Evolutionary conservation across 225 moss, liverwort and hornwort genomes (phyloP), one percentile per base, ranked within the genome.

Genomic region (Rhytidiadelphus loreus): DNA sequence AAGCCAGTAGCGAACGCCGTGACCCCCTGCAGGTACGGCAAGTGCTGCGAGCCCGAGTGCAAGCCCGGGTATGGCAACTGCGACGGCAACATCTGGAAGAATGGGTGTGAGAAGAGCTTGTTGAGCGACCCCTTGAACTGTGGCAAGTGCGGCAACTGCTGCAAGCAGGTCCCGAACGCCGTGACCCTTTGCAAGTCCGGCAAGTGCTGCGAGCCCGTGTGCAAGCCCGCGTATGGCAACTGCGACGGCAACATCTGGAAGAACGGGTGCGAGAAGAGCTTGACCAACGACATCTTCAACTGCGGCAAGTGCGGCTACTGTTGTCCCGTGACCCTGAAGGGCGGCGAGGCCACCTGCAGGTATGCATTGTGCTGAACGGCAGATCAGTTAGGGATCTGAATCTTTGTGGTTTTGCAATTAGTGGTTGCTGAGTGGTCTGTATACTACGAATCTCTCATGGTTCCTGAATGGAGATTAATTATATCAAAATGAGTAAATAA

Each of bases 271-370:
- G 88, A 92, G 63, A 86, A 71, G 41, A 52, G 80, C 33, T 5
- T 75, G 26, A 4, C 11, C n/a, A 86, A 50, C 20, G 86, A 92
- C 26, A 20, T 73, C 20, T 48, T 52, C 14, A 89, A 92, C 89
- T 89, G 85, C 4, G 87, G 87, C 58, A 48, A 62, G 62, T 81
- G 81, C 33, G 62, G 80, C 8, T 59, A 85, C 28, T 30, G 73
- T 21, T 90, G 90, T 44, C 35, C 58, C 5, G 26, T 73, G 26
- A 88, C 81, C 21, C 48, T 66, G 4, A 71, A 79, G 63, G 88
- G 86, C 86, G 88, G 78, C 62, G 83, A 78, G 86, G 78, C 83
- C 22, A 86, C 83, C 22, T 88, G 91, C 91, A 88, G 76, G 90
- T 74, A 83, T n/a, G n/a, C n/a, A n/a, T n/a, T n/a, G n/a, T 16